Evolutionary conservation across 163 green algal genomes (phyloP), one percentile per base, ranked within the genome.

Genomic region (Volvox carteri): DNA sequence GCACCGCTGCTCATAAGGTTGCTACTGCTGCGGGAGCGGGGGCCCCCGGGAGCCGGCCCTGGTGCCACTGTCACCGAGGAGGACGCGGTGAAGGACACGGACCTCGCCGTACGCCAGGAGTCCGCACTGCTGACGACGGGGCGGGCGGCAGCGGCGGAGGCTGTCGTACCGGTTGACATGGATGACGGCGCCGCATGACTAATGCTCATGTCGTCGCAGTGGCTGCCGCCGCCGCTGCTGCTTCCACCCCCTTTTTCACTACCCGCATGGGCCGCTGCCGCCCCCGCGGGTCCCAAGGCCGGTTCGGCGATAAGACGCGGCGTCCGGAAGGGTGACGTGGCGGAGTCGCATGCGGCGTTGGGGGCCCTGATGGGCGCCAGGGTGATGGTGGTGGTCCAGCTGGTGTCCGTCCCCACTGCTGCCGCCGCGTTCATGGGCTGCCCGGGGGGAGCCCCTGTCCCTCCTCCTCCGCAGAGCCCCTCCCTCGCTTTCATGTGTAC

Each of bases 111-210:
- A 18, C 75, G 48, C 75, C 75, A 84, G 16, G 75, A 84, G 30
- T 84, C 75, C 25, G 16, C 46, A 30, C 75, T 84, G 75, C 75
- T 84, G 7, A 21, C 65, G 73, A 28, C 28, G 44, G 28, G 44
- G 16, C 39, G 9, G 44, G 73, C 46, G 73, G 73, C 44, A 41
- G 16, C 23, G 6, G 11, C 19, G 70, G 37, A n/a, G 14, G 65
- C 46, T 33, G 65, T 48, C 30, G 65, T 19, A 23, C 54, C 25
- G 65, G 65, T 75, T 6, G 65, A 44, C 1, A 33, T 28, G 30
- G 39, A 58, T 2, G 70, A 78, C 11, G 70, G 70, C 70, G 37
- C 70, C 8, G 16, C 39, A 12, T 33, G 65, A 35, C 65, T 75
- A 37, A 48, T 33, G 30, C 60, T 33, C 7, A 46, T 7, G 46